These are phyloP conservation scores for Pseudogymnoascus sp. DNA, from an alignment of 2,329 filamentous ascomycete species.

Conservation along the genomic window DNA sequence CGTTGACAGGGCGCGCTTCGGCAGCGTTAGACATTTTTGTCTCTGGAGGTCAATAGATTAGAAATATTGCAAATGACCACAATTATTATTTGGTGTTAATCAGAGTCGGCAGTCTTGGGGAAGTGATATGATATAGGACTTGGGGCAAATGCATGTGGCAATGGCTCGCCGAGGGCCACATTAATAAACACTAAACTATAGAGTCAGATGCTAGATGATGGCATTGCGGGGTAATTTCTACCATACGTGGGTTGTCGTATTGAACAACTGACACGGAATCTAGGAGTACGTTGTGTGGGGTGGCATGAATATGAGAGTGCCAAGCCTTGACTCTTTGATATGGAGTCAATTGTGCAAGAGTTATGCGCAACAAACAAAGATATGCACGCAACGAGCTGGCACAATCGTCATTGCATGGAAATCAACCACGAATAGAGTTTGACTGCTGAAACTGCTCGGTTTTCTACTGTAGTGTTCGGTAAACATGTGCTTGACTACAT, in stretches of 20 bases:
- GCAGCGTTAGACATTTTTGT: background rate
- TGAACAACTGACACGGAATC: background rate
- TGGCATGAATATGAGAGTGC: background rate
- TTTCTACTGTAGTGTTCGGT: background rate
- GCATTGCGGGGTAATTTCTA: background rate
- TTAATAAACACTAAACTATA: background rate
- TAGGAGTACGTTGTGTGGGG: background rate
- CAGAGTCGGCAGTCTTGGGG: background rate
- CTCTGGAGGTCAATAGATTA: background rate
- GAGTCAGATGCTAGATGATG: background rate
- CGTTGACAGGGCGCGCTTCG: background rate
- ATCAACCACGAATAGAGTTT: background rate
- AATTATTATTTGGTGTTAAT: background rate
- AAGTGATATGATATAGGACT: background rate
- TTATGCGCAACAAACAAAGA: background rate
- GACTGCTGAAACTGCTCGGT: background rate
- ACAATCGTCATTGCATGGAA: background rate
- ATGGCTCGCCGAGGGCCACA: background rate
- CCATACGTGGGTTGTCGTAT: background rate
- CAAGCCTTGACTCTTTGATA: background rate
- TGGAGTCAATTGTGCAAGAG: background rate
- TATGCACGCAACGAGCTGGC: background rate
- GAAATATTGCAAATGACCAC: background rate
- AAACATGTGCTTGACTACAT: background rate
- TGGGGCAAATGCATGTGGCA: background rate